These are phyloP conservation scores for Rhizomucor pusillus DNA, from an alignment of 371 early-diverging fungal species.

Conservation along the genomic window DNA sequence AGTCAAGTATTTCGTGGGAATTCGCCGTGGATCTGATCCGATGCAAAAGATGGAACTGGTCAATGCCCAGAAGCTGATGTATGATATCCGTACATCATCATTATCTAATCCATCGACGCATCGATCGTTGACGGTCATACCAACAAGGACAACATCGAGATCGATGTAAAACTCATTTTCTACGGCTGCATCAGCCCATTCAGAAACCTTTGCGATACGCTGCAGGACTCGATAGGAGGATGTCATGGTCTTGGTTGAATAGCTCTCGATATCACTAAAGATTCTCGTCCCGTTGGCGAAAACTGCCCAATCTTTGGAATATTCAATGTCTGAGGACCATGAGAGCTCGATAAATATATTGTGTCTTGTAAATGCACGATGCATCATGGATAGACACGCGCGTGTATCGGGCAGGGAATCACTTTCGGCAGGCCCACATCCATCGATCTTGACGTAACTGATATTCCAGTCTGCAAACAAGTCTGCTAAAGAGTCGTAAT, in stretches of 20 bases:
- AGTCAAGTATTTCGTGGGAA: constrained; percentile 37
- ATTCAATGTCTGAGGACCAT: constrained; percentile 36
- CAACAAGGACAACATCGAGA: constrained; percentile 40
- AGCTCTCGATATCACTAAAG: constrained; percentile 42
- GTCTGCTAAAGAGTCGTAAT: constrained; percentile 41
- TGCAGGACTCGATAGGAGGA: constrained; percentile 41
- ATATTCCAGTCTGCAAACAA: constrained; percentile 36
- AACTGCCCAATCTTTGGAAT: constrained; percentile 37
- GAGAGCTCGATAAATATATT: constrained; percentile 42
- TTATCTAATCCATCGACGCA: constrained; percentile 44
- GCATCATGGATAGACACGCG: constrained; percentile 29
- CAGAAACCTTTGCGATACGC: constrained; percentile 30
- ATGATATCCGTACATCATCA: constrained; percentile 40
- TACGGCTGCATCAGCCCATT: constrained; percentile 27
- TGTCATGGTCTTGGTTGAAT: constrained; percentile 40
- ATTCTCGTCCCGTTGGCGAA: constrained; percentile 39
- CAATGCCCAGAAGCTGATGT: constrained; percentile 44
- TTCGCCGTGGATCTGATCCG: constrained; percentile 37
- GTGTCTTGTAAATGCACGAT: constrained; percentile 26
- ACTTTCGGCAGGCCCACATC: constrained; percentile 40
- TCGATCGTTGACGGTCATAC: constrained; percentile 38
- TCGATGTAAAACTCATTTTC: constrained; percentile 40
- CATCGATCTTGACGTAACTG: constrained; percentile 41
- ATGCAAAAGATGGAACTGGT: constrained; percentile 41
- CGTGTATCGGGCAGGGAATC: constrained; percentile 32